Evolutionary conservation across 495 filamentous ascomycete genomes (phyloP).

Genomic region (Daldinia loculata): DNA sequence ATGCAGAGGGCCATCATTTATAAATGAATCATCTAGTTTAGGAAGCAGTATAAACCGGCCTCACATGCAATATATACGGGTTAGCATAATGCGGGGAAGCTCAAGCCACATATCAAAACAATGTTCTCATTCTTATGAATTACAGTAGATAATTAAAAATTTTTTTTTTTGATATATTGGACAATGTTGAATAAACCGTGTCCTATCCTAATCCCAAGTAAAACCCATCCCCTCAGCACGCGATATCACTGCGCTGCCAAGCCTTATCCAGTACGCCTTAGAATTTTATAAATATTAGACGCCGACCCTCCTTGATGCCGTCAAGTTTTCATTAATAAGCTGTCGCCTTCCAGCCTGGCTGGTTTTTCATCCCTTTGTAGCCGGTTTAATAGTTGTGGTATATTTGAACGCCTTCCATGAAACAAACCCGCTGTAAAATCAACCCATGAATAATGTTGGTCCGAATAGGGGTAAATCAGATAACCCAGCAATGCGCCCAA

Average conservation of each 20-base stretch:
- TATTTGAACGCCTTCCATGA: conserved; percentile 31
- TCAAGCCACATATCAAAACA: conserved; percentile 1
- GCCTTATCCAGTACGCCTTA: conserved; percentile 22
- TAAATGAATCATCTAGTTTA: not conserved
- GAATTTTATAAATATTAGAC: conserved; percentile 25
- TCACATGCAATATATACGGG: conserved; percentile 9
- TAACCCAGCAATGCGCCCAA: not conserved
- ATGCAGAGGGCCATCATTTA: not conserved
- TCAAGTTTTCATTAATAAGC: conserved; percentile 11
- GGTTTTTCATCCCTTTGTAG: conserved; percentile 19
- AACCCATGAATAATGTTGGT: conserved; percentile 5
- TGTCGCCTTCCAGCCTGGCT: conserved; percentile 4
- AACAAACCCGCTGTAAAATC: conserved; percentile 19
- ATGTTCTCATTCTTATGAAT: conserved; percentile 5
- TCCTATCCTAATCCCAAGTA: conserved; percentile 8
- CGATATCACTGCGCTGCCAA: not conserved
- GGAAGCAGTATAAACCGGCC: not conserved
- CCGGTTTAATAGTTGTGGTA: conserved; percentile 29
- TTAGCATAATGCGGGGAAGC: not conserved
- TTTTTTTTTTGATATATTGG: not conserved
- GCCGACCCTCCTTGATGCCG: conserved; percentile 16
- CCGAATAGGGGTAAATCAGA: not conserved
- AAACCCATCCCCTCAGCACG: not conserved
- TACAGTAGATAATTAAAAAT: not conserved
- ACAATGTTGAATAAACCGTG: conserved; percentile 30